These are phyloP conservation scores for Mucor mucedo DNA, from an alignment of 371 early-diverging fungal genomes.

Conservation along the genomic window DNA sequence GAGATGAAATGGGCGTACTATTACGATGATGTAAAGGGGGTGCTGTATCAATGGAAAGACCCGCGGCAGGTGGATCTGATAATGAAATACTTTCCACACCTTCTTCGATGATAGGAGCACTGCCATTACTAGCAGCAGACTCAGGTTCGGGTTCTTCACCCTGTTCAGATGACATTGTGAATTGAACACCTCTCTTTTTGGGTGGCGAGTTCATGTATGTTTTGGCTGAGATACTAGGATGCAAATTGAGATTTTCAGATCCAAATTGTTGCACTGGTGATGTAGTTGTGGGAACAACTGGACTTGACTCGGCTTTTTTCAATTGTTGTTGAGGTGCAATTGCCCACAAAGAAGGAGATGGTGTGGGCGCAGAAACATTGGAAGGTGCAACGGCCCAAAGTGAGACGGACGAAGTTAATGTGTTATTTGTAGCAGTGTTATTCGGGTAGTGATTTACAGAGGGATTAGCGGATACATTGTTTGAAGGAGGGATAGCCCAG, in stretches of 20 bases:
- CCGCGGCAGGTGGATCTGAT: slow-evolving; percentile 20
- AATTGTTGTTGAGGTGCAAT: slow-evolving; percentile 17
- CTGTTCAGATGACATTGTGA: background rate
- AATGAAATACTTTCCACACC: slow-evolving; percentile 12
- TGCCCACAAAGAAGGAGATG: slow-evolving; percentile 34
- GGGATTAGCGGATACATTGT: background rate
- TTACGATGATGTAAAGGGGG: background rate
- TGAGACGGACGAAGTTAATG: slow-evolving; percentile 19
- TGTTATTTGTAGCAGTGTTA: slow-evolving; percentile 6
- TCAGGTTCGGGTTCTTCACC: background rate
- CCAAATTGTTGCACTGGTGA: slow-evolving; percentile 22
- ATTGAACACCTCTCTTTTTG: slow-evolving; percentile 18
- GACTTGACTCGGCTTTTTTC: background rate
- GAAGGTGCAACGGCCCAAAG: slow-evolving; percentile 41
- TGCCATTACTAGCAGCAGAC: slow-evolving; percentile 5
- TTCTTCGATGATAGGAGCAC: slow-evolving; percentile 16
- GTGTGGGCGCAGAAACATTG: slow-evolving; percentile 12
- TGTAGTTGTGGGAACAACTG: background rate
- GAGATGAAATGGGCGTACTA: slow-evolving; percentile 17
- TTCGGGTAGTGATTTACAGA: background rate
- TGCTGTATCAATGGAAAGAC: slow-evolving; percentile 20
- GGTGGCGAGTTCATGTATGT: slow-evolving; percentile 11
- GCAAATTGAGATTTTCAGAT: slow-evolving; percentile 27
- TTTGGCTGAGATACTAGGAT: slow-evolving; percentile 32
- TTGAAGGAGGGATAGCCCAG: slow-evolving; percentile 28